These are phyloP conservation scores for Inonotus obliquus DNA, from an alignment of 1,284 basidiomycete species.

Conservation along the genomic window DNA sequence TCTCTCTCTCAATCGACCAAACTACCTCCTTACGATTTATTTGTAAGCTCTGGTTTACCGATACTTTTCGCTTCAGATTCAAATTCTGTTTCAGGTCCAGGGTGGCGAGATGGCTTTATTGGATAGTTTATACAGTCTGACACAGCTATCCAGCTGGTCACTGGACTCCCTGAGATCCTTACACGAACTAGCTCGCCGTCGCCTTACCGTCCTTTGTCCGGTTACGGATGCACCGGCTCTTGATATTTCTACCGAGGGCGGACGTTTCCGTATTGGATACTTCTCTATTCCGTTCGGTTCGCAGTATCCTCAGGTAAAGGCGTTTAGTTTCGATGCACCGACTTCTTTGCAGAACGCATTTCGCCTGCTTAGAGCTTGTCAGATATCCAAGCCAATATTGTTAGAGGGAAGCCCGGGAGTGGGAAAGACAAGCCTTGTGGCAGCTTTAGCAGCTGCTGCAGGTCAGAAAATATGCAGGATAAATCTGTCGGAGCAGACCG, in stretches of 20 bases:
- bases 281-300: slow-evolving; percentile 72
- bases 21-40: slow-evolving; percentile 51
- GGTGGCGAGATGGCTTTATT: slow-evolving; percentile 84
- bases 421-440: slow-evolving; percentile 96
- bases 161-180: slow-evolving; percentile 42
- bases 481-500: slow-evolving; percentile 98
- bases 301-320: slow-evolving; percentile 30
- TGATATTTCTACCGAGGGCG: background rate
- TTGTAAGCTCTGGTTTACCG: slow-evolving; percentile 51
- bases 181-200: slow-evolving; percentile 43
- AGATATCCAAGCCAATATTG: slow-evolving; percentile 88
- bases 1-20: slow-evolving; percentile 39
- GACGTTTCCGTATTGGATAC: slow-evolving; percentile 60
- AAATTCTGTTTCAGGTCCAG: slow-evolving; percentile 56
- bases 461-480: slow-evolving; percentile 89
- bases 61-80: slow-evolving; percentile 14
- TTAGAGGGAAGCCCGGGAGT: slow-evolving; percentile 98
- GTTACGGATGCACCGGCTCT: background rate
- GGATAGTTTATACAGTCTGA: slow-evolving; percentile 69
- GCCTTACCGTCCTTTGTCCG: slow-evolving; percentile 51
- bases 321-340: slow-evolving; percentile 84
- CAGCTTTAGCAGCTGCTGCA: slow-evolving; percentile 79
- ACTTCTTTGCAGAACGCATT: slow-evolving; percentile 89
- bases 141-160: slow-evolving; percentile 28
- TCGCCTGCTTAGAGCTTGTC: slow-evolving; percentile 87